Conservation (phyloP, 108 stramenopile genomes). For the Cyclotella distinguenda region DNA sequence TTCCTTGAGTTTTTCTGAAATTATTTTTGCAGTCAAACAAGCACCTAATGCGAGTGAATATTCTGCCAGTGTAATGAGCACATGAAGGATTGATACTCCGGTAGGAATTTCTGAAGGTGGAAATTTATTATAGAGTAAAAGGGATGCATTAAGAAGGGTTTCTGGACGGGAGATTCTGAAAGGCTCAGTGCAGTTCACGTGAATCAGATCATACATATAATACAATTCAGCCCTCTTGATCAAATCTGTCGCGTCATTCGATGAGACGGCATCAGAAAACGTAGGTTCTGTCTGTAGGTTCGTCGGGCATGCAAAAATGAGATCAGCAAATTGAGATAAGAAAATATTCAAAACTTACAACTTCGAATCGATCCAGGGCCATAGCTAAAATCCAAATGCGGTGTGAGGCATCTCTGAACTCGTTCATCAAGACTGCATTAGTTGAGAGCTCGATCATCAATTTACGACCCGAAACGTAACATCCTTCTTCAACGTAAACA, state of each 20-base stretch:
- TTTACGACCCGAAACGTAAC: constrained; percentile 38
- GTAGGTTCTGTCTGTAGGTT: too few relatives aligned
- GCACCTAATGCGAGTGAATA: constrained; percentile 57
- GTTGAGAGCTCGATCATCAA: constrained; percentile 52
- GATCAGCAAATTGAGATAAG: too few relatives aligned
- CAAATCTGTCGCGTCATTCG: not conserved
- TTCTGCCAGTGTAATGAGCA: constrained; percentile 69
- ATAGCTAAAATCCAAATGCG: constrained; percentile 50
- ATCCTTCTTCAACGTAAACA: constrained; percentile 51
- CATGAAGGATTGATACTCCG: constrained; percentile 57
- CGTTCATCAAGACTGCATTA: constrained; percentile 48
- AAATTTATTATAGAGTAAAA: constrained; percentile 58
- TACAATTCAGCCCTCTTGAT: constrained; percentile 47
- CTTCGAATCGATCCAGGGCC: constrained; percentile 3
- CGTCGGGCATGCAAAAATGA: too few relatives aligned
- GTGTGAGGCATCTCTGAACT: constrained; percentile 62
- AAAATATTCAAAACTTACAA: too few relatives aligned
- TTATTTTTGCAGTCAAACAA: constrained; percentile 56
- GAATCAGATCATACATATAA: constrained; percentile 57
- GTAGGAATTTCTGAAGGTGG: constrained; percentile 39
- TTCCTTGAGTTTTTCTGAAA: constrained; percentile 54
- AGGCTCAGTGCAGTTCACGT: constrained; percentile 58
- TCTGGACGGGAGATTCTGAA: constrained; percentile 63
- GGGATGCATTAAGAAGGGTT: constrained; percentile 55
- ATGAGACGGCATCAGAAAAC: too few relatives aligned